phyloP scores from a whole-genome alignment of 768 basidiomycete genomes.

The Podaxis sp. region DNA sequence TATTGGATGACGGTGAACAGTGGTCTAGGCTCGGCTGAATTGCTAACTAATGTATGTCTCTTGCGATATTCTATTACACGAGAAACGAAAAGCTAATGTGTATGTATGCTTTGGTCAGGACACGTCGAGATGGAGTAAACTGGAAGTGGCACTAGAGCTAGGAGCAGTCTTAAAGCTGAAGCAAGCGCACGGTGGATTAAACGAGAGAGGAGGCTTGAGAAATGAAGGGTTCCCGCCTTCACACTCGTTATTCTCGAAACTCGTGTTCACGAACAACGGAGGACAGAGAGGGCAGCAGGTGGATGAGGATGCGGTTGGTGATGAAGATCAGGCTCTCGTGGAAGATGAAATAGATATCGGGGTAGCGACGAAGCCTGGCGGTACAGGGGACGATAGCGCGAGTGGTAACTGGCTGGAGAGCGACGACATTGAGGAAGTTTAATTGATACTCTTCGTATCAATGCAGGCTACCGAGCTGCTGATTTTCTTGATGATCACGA shows the following conservation, averaged over 20 bases:
- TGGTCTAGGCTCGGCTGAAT: slow-evolving; percentile 21
- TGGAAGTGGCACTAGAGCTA: slow-evolving; percentile 53
- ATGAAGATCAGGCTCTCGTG: slow-evolving; percentile 16
- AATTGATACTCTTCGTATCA: slow-evolving; percentile 7
- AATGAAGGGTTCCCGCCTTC: slow-evolving; percentile 25
- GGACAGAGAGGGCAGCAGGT: slow-evolving; percentile 33
- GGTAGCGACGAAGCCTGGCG: neutral
- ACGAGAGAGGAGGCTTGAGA: neutral
- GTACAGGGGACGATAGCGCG: slow-evolving; percentile 29
- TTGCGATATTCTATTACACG: neutral
- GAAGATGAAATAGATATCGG: slow-evolving; percentile 20
- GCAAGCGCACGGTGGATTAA: slow-evolving; percentile 31
- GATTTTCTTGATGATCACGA: neutral
- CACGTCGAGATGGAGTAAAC: slow-evolving; percentile 42
- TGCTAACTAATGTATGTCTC: slow-evolving; percentile 1
- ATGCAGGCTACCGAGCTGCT: neutral
- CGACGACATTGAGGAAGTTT: slow-evolving; percentile 60
- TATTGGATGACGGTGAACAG: slow-evolving; percentile 52
- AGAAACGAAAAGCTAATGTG: neutral
- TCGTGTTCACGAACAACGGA: slow-evolving; percentile 43
- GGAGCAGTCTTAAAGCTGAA: slow-evolving; percentile 59
- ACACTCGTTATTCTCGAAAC: slow-evolving; percentile 51
- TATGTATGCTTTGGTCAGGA: neutral
- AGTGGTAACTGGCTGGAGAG: slow-evolving; percentile 53
- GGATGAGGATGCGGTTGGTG: slow-evolving; percentile 31